Evolutionary conservation across 257 asterid species (phyloP), one percentile per base, ranked within the genome.

Genomic region (Anisodus acutangulus): DNA sequence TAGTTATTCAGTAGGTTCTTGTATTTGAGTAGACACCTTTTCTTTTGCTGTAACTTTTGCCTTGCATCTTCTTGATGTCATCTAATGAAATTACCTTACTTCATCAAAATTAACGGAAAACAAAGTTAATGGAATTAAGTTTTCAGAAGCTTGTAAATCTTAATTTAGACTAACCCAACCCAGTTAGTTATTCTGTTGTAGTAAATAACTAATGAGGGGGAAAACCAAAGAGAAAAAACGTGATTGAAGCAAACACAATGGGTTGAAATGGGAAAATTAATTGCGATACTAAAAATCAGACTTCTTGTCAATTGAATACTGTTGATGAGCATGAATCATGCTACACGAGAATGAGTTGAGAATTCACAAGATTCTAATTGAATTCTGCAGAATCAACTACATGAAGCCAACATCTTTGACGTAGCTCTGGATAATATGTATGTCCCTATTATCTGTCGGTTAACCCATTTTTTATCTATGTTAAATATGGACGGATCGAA

Each of bases 1-100:
- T 35, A 67, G 19, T 35, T 67, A 66, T 66, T 66, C 39, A 67
- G 45, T 67, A 31, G 13, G 16, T 67, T 35, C 16, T 66, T 35
- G 47, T 67, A 2, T 17, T 35, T 47, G 41, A 12, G 74, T 11
- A 67, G 19, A 35, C 74, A 43, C 19, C 69, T 31, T 31, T 22
- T 63, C n/a, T 55, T 22, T 63, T 63, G 69, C 47, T 67, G 74
- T 35, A 67, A 67, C 26, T 66, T 31, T 66, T 66, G 45, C 41
- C 0, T 5, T 31, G 45, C 72, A 11, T 66, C 17, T 66, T 66
- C 43, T 12, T 66, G 68, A 66, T 31, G 47, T 19, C 10, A 31
- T 35, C 3, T 35, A 12, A 35, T 67, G 74, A 67, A 67, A 67
- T 12, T 8, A 6, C 3, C 11, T 17, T 37, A 66, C 72, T 66